These are phyloP conservation scores for Penicillium crystallinum DNA, from an alignment of 495 filamentous ascomycete genomes.

Conservation along the genomic window DNA sequence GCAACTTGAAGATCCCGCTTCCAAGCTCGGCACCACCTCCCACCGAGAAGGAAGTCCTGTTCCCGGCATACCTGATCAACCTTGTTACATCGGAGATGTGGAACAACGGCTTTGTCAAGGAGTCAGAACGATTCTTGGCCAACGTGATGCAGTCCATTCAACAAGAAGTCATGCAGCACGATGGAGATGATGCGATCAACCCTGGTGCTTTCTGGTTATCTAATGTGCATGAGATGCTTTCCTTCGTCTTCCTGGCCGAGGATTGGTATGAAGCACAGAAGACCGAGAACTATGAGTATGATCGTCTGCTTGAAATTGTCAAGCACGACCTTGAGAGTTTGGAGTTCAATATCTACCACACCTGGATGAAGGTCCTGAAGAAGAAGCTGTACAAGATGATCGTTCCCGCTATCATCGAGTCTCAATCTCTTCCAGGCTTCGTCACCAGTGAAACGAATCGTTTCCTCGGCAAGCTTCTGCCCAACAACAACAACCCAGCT, in stretches of 20 bases:
- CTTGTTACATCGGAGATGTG: constrained; percentile 99
- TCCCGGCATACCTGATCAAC: constrained; percentile 98
- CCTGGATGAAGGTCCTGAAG: constrained; percentile 99
- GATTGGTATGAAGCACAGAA: constrained; percentile 99
- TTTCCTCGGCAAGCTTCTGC: constrained; percentile 94
- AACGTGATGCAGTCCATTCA: constrained; percentile 99
- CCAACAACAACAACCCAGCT: constrained; percentile 78
- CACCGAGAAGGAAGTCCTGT: constrained; percentile 96
- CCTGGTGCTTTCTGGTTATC: constrained; percentile 98
- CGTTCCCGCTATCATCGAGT: constrained; percentile 97
- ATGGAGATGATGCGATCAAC: constrained; percentile 95
- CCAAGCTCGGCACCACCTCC: constrained; percentile 79
- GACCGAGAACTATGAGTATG: constrained; percentile 98
- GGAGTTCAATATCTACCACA: constrained; percentile 99
- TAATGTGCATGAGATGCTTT: constrained; percentile 99
- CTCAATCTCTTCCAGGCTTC: constrained; percentile 95
- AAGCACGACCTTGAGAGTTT: constrained; percentile 98
- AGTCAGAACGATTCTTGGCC: constrained; percentile 96
- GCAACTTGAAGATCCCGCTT: constrained; percentile 89
- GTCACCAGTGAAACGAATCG: constrained; percentile 97
- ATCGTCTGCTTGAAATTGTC: constrained; percentile 94
- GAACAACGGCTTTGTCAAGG: constrained; percentile 99
- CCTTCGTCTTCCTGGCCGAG: constrained; percentile 97
- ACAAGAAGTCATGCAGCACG: constrained; percentile 97
- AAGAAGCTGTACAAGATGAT: constrained; percentile 99